Conservation (phyloP, 441 rosid species). For the Flueggea neowawraea region DNA sequence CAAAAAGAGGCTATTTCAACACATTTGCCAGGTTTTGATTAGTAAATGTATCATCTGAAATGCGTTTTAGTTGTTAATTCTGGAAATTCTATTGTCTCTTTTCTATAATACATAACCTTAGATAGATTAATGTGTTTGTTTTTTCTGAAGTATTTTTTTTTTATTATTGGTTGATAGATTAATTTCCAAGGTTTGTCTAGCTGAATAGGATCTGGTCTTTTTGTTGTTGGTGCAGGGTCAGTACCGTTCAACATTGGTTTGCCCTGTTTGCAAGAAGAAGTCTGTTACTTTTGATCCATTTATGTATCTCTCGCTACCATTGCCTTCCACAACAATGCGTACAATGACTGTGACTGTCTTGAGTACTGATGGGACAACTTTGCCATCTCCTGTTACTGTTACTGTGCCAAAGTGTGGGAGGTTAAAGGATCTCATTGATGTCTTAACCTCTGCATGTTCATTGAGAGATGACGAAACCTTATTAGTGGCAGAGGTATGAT, state of each 20-base stretch:
- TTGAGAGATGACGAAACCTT: constrained; percentile 48
- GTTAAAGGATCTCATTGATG: constrained; percentile 50
- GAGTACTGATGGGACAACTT: constrained; percentile 38
- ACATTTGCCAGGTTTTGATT: neutral
- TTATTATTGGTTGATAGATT: neutral
- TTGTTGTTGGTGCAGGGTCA: constrained; percentile 49
- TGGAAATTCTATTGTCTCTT: neutral
- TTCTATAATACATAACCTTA: too few relatives aligned
- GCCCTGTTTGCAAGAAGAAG: constrained; percentile 60
- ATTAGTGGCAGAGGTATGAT: constrained; percentile 56
- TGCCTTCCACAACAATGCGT: constrained; percentile 65
- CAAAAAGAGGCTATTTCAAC: neutral
- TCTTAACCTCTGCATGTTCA: constrained; percentile 48
- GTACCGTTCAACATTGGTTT: constrained; percentile 56
- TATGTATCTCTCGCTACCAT: constrained; percentile 63
- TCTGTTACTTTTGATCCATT: constrained; percentile 79
- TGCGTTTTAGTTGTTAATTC: neutral
- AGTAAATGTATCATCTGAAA: neutral
- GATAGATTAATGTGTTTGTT: too few relatives aligned
- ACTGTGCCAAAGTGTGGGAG: constrained; percentile 56
- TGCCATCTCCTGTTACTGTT: constrained; percentile 44
- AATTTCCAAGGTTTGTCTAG: constrained; percentile 9
- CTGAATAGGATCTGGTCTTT: neutral
- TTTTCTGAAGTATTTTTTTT: neutral
- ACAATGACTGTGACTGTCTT: constrained; percentile 59